Evolutionary conservation across 1,139 yeast species (phyloP).

Genomic region (Blastobotrys elegans): DNA sequence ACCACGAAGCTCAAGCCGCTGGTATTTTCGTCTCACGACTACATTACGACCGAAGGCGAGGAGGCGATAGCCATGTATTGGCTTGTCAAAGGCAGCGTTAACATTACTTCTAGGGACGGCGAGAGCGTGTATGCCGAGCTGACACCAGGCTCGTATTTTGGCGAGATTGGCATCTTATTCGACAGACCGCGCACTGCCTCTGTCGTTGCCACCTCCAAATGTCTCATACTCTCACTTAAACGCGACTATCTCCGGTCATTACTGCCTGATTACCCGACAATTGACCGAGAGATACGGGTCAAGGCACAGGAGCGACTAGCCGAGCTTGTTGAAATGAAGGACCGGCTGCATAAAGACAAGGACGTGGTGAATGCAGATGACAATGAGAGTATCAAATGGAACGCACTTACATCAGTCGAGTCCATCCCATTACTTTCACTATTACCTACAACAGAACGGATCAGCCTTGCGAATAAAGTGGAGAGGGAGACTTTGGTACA

Average conservation of each 20-base stretch:
- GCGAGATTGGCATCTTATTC: slow-evolving; percentile 72
- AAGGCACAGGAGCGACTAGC: slow-evolving; percentile 71
- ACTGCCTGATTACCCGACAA: slow-evolving; percentile 13
- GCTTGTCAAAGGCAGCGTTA: slow-evolving; percentile 69
- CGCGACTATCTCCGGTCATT: slow-evolving; percentile 49
- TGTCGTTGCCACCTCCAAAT: slow-evolving; percentile 65
- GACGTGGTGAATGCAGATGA: neutral
- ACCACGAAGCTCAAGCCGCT: slow-evolving; percentile 55
- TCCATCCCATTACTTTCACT: slow-evolving; percentile 7
- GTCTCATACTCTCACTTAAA: slow-evolving; percentile 62
- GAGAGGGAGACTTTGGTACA: neutral
- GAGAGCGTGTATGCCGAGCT: slow-evolving; percentile 69
- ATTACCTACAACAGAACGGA: slow-evolving; percentile 11
- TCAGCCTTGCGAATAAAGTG: slow-evolving; percentile 4
- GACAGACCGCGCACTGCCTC: slow-evolving; percentile 76
- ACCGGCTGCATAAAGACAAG: neutral
- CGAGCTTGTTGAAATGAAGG: slow-evolving; percentile 42
- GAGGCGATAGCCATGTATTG: slow-evolving; percentile 77
- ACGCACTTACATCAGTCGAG: slow-evolving; percentile 3
- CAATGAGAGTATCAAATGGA: neutral
- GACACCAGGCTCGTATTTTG: slow-evolving; percentile 65
- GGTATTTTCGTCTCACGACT: slow-evolving; percentile 61
- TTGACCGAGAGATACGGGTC: slow-evolving; percentile 61
- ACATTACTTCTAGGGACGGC: slow-evolving; percentile 70
- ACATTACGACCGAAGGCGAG: slow-evolving; percentile 64